Base-by-base conservation (phyloP, 352 stramenopile genomes). In the Hyaloperonospora arabidopsidis region DNA sequence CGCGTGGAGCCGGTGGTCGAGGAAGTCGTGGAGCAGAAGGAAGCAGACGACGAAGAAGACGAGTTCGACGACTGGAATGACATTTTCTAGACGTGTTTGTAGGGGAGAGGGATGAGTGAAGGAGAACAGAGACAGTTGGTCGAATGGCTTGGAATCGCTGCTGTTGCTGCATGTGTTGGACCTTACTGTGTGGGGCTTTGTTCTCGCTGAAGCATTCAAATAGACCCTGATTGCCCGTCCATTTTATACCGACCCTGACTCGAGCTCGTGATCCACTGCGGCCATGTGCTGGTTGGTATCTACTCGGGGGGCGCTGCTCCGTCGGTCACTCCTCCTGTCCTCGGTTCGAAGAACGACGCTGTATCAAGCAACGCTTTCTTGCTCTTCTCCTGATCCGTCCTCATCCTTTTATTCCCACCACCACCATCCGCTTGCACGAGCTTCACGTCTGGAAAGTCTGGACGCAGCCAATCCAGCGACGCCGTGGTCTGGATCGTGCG, bases 21-120 rank as follows among this genome's bases (percentile, higher is more conserved):
- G 44, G 79, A 90, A 54, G 74, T 86, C 14, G 79, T 87, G 25
- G 76, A 86, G 23, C 69, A 89, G 49, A 62, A 77, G 39, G 79
- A 87, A 44, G 73, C 85, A 5, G 63, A 73, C 5, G 80, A 84
- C 2, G 65, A 74, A 5, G 63, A 78, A 29, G 79, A 91, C 45
- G 79, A 93, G 70, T 89, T 93, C 49, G 79, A 94, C 56, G 75
- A 87, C 48, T 93, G 82, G 82, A 90, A 90, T 61, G 82, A 93
- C 59, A 89, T 93, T 54, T 93, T 93, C 75, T 93, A 87, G 68
- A 39, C 51, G 18, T 49, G 60, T 46, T 36, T 1, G 46, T 41
- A 59, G 23, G 28, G 55, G 49, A 59, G 38, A 49, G 49, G 28
- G 39, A 21, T 21, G 41, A 43, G 51, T 50, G 32, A 60, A 39